Conservation (phyloP, 2,329 filamentous ascomycete genomes). For the Epichloe scottii region DNA sequence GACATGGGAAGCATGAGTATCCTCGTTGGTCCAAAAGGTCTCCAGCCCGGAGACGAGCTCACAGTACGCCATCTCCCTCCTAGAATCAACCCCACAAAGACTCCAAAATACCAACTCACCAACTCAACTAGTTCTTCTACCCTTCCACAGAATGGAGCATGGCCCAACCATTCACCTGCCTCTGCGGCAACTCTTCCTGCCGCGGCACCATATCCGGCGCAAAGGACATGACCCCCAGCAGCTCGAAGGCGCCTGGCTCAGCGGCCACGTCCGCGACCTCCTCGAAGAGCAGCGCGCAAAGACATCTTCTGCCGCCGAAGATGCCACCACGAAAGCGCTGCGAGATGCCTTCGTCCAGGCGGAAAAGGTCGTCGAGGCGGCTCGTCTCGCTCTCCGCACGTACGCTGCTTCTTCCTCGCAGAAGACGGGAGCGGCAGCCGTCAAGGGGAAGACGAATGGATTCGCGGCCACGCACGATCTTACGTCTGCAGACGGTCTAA, state of each 20-base stretch:
- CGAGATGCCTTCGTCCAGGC: constrained; percentile 30
- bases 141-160: constrained; percentile 64
- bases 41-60: constrained; percentile 43
- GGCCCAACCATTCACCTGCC: constrained; percentile 58
- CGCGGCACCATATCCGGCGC: constrained; percentile 52
- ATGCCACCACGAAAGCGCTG: constrained; percentile 30
- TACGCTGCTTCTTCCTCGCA: constrained; percentile 18
- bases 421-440: not conserved
- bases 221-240: constrained; percentile 39
- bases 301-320: constrained; percentile 12
- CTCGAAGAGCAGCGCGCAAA: constrained; percentile 23
- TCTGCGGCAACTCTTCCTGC: constrained; percentile 45
- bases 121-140: constrained; percentile 49
- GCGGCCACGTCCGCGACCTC: constrained; percentile 45
- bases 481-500: constrained; percentile 9
- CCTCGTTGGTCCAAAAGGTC: constrained; percentile 43
- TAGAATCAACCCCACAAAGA: not conserved
- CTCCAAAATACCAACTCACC: not conserved
- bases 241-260: constrained; percentile 48
- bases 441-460: constrained; percentile 9
- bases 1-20: constrained; percentile 45
- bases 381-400: constrained; percentile 28
- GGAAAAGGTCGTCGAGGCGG: constrained; percentile 34
- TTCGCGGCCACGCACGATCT: not conserved
- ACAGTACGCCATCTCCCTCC: constrained; percentile 27